Percentiles rank a stretch among this genome's conserved stretches.
These are phyloP conservation scores for Cutaneotrichosporon cyanovorans DNA, from an alignment of 1,284 basidiomycete genomes.

Conservation along the genomic window DNA sequence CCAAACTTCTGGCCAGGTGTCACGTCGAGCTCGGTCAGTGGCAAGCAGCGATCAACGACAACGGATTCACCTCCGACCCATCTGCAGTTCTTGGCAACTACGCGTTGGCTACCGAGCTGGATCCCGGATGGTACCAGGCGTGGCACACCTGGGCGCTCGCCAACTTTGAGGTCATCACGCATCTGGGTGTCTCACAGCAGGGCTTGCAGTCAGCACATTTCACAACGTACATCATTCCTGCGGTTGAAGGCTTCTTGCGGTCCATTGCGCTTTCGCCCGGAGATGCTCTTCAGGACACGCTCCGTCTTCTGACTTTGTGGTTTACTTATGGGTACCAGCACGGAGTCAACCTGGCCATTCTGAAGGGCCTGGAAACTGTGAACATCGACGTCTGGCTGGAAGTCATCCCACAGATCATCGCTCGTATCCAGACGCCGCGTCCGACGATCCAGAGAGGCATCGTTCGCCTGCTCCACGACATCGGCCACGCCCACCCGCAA, in stretches of 20 bases:
- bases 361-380: slow-evolving; percentile 77
- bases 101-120: slow-evolving; percentile 80
- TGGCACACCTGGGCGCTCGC: slow-evolving; percentile 99
- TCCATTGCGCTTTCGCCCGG: slow-evolving; percentile 86
- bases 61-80: slow-evolving; percentile 54
- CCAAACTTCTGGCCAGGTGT: slow-evolving; percentile 85
- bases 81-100: slow-evolving; percentile 79
- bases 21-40: slow-evolving; percentile 96
- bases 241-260: slow-evolving; percentile 95
- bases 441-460: slow-evolving; percentile 82
- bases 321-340: slow-evolving; percentile 94
- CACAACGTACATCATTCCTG: slow-evolving; percentile 82
- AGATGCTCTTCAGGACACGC: slow-evolving; percentile 89
- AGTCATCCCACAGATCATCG: slow-evolving; percentile 98
- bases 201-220: slow-evolving; percentile 66
- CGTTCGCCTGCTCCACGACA: slow-evolving; percentile 79
- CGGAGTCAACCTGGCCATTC: slow-evolving; percentile 85
- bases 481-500: slow-evolving; percentile 95
- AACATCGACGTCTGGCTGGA: slow-evolving; percentile 98
- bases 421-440: slow-evolving; percentile 92
- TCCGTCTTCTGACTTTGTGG: slow-evolving; percentile 91
- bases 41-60: slow-evolving; percentile 68
- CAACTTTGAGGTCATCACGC: slow-evolving; percentile 90
- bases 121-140: slow-evolving; percentile 94
- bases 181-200: slow-evolving; percentile 64